These are phyloP conservation scores for Echria macrotheca DNA, from an alignment of 495 filamentous ascomycete genomes.

Conservation along the genomic window DNA sequence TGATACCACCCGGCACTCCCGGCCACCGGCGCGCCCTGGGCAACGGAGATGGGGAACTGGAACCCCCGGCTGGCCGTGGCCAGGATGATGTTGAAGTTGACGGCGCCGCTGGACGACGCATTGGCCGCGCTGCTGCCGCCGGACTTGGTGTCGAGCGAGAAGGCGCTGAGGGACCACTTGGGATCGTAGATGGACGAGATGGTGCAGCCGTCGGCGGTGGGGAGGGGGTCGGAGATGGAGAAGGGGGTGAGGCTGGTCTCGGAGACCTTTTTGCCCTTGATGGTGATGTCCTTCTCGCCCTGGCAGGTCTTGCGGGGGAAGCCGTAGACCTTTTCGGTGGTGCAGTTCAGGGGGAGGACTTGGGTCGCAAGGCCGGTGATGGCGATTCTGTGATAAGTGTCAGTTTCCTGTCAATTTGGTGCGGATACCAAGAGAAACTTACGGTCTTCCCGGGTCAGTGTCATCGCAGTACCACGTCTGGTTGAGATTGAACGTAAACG, in stretches of 20 bases:
- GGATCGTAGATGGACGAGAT: slow-evolving; percentile 22
- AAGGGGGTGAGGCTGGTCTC: slow-evolving; percentile 17
- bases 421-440: slow-evolving; percentile 1
- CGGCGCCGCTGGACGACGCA: not conserved
- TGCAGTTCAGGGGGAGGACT: slow-evolving; percentile 10
- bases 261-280: slow-evolving; percentile 12
- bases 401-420: not conserved
- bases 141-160: slow-evolving; percentile 9
- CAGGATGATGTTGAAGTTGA: slow-evolving; percentile 25
- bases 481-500: slow-evolving; percentile 15
- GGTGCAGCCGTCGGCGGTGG: slow-evolving; percentile 24
- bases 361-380: slow-evolving; percentile 14
- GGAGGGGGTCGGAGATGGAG: slow-evolving; percentile 22
- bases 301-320: slow-evolving; percentile 1
- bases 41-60: slow-evolving; percentile 20
- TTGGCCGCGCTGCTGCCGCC: not conserved
- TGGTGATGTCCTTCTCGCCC: not conserved
- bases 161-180: slow-evolving; percentile 21
- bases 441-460: slow-evolving; percentile 25
- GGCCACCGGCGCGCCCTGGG: slow-evolving; percentile 5
- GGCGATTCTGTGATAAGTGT: slow-evolving; percentile 5
- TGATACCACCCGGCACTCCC: slow-evolving; percentile 14
- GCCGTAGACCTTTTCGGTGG: not conserved
- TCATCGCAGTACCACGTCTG: slow-evolving; percentile 32
- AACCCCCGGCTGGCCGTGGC: slow-evolving; percentile 14